Conservation (phyloP, 805 yeast species). For the Saccharomyces eubayanus region DNA sequence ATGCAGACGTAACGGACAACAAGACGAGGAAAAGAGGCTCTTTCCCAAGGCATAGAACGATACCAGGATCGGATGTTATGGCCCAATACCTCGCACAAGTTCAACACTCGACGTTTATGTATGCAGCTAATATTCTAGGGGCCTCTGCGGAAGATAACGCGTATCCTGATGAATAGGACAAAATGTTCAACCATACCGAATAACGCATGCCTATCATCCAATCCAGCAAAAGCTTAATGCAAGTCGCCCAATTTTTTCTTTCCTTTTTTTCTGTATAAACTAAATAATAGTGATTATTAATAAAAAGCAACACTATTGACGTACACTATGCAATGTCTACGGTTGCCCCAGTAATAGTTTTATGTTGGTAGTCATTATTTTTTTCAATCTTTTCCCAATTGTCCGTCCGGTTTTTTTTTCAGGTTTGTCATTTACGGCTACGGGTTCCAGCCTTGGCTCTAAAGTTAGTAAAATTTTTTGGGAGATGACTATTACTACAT, state of each 20-base stretch:
- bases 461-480: no score
- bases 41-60: slow-evolving; percentile 12
- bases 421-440: no score
- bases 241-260: neutral
- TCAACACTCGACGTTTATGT: slow-evolving; percentile 51
- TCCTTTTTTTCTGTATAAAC: neutral
- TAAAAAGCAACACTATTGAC: neutral
- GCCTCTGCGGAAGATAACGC: slow-evolving; percentile 35
- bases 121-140: slow-evolving; percentile 46
- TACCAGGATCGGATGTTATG: slow-evolving; percentile 66
- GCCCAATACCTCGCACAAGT: slow-evolving; percentile 70
- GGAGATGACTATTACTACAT: no score
- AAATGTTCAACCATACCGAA: neutral
- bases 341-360: no score
- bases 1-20: slow-evolving; percentile 4
- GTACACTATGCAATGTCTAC: no score
- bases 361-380: no score
- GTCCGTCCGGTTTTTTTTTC: no score
- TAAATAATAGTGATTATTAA: neutral
- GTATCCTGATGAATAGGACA: slow-evolving; percentile 13
- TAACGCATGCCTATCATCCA: neutral
- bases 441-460: no score
- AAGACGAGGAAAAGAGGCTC: slow-evolving; percentile 2
- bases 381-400: no score
- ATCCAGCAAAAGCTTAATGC: neutral